Conservation (phyloP, 1,139 yeast genomes). For the Williopsis jadinii region DNA sequence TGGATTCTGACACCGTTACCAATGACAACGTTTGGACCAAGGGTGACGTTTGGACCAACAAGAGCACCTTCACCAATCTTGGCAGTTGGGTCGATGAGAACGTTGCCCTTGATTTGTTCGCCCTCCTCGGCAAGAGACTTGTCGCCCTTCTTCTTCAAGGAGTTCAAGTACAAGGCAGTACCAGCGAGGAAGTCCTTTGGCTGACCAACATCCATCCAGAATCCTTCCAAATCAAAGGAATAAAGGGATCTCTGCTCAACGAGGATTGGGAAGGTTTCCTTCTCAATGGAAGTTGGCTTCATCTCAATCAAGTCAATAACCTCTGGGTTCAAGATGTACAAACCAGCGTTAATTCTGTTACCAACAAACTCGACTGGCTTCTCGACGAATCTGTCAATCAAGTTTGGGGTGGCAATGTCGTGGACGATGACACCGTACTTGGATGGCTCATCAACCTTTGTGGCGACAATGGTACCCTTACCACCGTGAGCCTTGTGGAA, state of each 20-base stretch:
- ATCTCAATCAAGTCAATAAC: slow-evolving; percentile 94
- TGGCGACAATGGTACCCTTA: slow-evolving; percentile 97
- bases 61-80: slow-evolving; percentile 88
- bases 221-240: slow-evolving; percentile 97
- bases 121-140: slow-evolving; percentile 53
- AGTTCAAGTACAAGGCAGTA: slow-evolving; percentile 84
- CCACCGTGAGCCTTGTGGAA: slow-evolving; percentile 97
- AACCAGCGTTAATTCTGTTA: slow-evolving; percentile 96
- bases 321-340: slow-evolving; percentile 92
- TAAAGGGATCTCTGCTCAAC: slow-evolving; percentile 84
- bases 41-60: slow-evolving; percentile 97
- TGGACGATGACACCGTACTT: slow-evolving; percentile 99
- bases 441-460: slow-evolving; percentile 99
- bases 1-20: slow-evolving; percentile 99
- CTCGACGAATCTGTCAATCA: slow-evolving; percentile 97
- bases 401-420: slow-evolving; percentile 85
- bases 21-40: slow-evolving; percentile 93
- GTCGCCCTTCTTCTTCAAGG: slow-evolving; percentile 77
- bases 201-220: slow-evolving; percentile 99
- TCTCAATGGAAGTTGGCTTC: slow-evolving; percentile 98
- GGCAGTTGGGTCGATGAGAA: slow-evolving; percentile 91
- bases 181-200: slow-evolving; percentile 99
- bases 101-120: slow-evolving; percentile 84
- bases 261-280: slow-evolving; percentile 97
- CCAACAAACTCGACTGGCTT: slow-evolving; percentile 99